Conservation (phyloP, 2,329 filamentous ascomycete species). For the Neodidymelliopsis sp. region DNA sequence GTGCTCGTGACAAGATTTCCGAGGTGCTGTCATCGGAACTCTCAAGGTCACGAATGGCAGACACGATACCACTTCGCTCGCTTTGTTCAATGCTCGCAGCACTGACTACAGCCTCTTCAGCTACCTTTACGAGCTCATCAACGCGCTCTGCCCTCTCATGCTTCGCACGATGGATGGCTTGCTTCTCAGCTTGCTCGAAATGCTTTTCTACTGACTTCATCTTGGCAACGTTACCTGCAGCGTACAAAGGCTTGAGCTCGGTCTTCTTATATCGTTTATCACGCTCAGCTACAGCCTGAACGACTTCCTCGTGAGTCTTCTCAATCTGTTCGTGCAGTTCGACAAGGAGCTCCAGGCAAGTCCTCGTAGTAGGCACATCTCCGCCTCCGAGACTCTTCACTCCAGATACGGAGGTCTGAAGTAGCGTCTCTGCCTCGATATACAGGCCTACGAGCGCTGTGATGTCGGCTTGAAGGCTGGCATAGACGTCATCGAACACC, state of each 20-base stretch:
- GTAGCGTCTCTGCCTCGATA: conserved; percentile 42
- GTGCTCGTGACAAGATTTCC: conserved; percentile 34
- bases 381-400: conserved; percentile 26
- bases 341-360: conserved; percentile 47
- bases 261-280: conserved; percentile 63
- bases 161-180: conserved; percentile 58
- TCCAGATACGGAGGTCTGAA: conserved; percentile 36
- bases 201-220: conserved; percentile 57
- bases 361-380: conserved; percentile 28
- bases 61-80: conserved; percentile 57
- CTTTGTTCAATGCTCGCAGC: conserved; percentile 61
- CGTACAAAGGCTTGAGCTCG: conserved; percentile 60
- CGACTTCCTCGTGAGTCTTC: conserved; percentile 57
- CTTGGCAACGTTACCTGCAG: conserved; percentile 59
- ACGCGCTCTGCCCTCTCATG: conserved; percentile 59
- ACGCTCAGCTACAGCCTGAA: conserved; percentile 60
- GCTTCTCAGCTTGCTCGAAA: conserved; percentile 60
- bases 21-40: conserved; percentile 39
- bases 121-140: conserved; percentile 58
- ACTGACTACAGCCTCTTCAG: conserved; percentile 59
- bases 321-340: conserved; percentile 58
- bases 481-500: conserved; percentile 61
- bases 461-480: conserved; percentile 59
- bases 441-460: conserved; percentile 57
- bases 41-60: conserved; percentile 50